Evolutionary conservation across 352 stramenopile species (phyloP), one percentile per base, ranked within the genome.

Genomic region (Phytophthora pluvialis): DNA sequence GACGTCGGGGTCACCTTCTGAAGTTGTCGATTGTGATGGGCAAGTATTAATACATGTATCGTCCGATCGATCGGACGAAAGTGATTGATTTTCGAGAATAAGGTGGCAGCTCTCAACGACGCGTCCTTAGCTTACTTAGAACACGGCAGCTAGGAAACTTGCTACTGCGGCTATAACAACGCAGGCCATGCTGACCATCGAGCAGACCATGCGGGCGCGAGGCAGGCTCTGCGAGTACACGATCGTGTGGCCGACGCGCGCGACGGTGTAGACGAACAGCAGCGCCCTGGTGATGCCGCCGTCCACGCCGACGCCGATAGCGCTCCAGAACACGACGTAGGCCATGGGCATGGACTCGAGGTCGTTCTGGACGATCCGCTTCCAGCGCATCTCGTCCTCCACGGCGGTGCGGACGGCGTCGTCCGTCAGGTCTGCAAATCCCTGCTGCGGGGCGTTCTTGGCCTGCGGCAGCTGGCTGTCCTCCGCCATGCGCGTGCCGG

Each of bases 321-420:
- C 68, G 9, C 53, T 72, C 48, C 57, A 72, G 48, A 85, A 88
- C 15, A 88, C 75, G 18, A 80, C 53, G 56, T 83, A 68, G 10
- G 73, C 78, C 43, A 90, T 73, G 1, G 81, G 80, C 52, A 89
- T 81, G 28, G 79, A 86, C 61, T 89, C 80, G 29, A 87, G 51
- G 50, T 89, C 80, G 68, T 89, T 89, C 42, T 75, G 65, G 39
- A 84, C 66, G 44, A 89, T 89, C 1, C 76, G 76, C 26, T 80
- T 79, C 77, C 80, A 89, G 26, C 80, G 80, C 52, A 63, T 60
- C 40, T 87, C 77, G 4, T 71, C 56, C 18, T 75, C 53, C 13
- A 65, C 45, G 0, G 73, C 72, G 1, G 63, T 36, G 4, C 62
- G 53, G 8, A 72, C 47, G 16, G 48, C 39, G 49, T 77, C 63